A percentile compares a stretch with the other conserved stretches of the same genome.
Evolutionary conservation across 805 yeast species (phyloP).

Genomic region (Yueomyces sinensis): DNA sequence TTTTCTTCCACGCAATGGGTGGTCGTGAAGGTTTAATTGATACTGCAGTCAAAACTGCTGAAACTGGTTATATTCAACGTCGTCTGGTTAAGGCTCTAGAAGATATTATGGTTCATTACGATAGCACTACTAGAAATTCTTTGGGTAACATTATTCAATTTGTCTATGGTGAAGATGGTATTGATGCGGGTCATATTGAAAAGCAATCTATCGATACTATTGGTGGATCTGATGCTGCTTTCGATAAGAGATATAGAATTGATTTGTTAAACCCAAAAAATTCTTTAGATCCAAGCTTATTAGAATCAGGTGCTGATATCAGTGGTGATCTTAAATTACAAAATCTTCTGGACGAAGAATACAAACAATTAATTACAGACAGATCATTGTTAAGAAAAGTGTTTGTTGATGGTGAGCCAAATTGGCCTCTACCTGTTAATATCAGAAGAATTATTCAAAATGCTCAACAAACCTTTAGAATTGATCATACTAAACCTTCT

Average conservation of each 20-base stretch:
- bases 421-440: slow-evolving; percentile 97
- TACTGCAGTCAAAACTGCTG: slow-evolving; percentile 98
- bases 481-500: slow-evolving; percentile 80
- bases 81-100: slow-evolving; percentile 94
- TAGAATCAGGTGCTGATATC: slow-evolving; percentile 86
- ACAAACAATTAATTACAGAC: slow-evolving; percentile 60
- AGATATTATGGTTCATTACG: slow-evolving; percentile 96
- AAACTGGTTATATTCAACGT: slow-evolving; percentile 97
- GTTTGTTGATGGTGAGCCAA: slow-evolving; percentile 86
- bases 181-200: slow-evolving; percentile 96
- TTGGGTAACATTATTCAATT: slow-evolving; percentile 93
- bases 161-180: slow-evolving; percentile 97
- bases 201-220: slow-evolving; percentile 91
- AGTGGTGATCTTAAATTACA: slow-evolving; percentile 82
- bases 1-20: slow-evolving; percentile 99
- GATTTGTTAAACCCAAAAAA: slow-evolving; percentile 65
- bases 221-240: slow-evolving; percentile 78
- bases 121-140: slow-evolving; percentile 96
- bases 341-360: slow-evolving; percentile 70
- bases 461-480: slow-evolving; percentile 92
- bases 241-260: slow-evolving; percentile 73
- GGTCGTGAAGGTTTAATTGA: slow-evolving; percentile 99
- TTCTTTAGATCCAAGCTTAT: slow-evolving; percentile 52
- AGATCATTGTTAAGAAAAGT: slow-evolving; percentile 72
- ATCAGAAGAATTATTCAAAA: slow-evolving; percentile 93